These are phyloP conservation scores for Rhizopogon hawkerae DNA, from an alignment of 1,284 basidiomycete species.

Conservation along the genomic window DNA sequence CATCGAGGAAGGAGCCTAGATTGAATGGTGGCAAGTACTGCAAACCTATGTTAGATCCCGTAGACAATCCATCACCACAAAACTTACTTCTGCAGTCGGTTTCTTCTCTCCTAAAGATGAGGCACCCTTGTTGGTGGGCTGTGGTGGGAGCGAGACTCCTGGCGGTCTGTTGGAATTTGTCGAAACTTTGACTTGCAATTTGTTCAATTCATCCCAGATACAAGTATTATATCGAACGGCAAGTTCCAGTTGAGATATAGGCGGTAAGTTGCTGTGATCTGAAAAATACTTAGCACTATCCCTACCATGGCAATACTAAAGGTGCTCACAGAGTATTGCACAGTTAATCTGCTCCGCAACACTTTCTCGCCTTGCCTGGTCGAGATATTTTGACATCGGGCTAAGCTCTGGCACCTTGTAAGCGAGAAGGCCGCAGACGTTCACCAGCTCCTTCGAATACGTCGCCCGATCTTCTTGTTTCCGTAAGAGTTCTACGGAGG, in stretches of 20 bases:
- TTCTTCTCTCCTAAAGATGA: constrained; percentile 23
- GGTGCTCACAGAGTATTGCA: constrained; percentile 67
- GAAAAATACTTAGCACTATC: constrained; percentile 7
- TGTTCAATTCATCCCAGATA: constrained; percentile 49
- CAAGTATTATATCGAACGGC: constrained; percentile 50
- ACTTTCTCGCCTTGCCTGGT: constrained; percentile 62
- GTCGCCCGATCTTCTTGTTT: constrained; percentile 44
- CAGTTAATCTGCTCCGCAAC: constrained; percentile 82
- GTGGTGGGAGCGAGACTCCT: constrained; percentile 19
- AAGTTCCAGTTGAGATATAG: constrained; percentile 55
- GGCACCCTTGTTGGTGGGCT: constrained; percentile 5
- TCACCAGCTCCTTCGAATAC: constrained; percentile 61
- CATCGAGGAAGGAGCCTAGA: constrained; percentile 41
- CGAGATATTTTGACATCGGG: constrained; percentile 60
- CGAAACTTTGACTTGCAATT: constrained; percentile 38
- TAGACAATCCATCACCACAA: background rate
- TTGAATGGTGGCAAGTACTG: constrained; percentile 38
- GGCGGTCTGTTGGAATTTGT: constrained; percentile 37
- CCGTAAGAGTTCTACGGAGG: constrained; percentile 43
- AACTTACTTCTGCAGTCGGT: constrained; percentile 17
- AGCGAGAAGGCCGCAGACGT: constrained; percentile 68
- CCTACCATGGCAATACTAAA: background rate
- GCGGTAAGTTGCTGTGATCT: constrained; percentile 46
- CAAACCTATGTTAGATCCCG: background rate
- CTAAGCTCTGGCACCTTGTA: constrained; percentile 69